Evolutionary conservation across 2,329 filamentous ascomycete genomes (phyloP), one percentile per base, ranked within the genome.

Genomic region (Ophiosphaerella narmari): DNA sequence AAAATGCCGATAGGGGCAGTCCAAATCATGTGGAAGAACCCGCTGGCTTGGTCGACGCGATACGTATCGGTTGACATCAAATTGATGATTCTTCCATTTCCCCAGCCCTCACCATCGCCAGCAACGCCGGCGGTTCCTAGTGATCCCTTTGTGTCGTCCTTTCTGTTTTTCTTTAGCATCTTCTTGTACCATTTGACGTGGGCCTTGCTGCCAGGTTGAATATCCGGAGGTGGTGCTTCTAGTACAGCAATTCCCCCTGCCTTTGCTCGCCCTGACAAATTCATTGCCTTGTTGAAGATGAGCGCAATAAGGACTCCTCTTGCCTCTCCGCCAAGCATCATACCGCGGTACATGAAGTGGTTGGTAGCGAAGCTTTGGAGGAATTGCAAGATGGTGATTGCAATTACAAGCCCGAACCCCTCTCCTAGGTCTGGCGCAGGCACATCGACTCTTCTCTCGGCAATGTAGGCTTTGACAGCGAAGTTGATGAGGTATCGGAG

Each of bases 11-110:
- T 77, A 0, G 93, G 92, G 0, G 90, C 85, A 1, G 90, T 90
- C 94, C 94, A 99, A 18, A 89, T 79, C 77, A 97, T 83, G 71
- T 99, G 94, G 74, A 97, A 93, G 72, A 97, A 82, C 36, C 90
- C 91, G 34, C 84, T 90, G 1, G 91, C 91, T 68, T 91, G 88
- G 64, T 97, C 92, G 52, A 99, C 81, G 59, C 93, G 90, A 73
- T 96, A 95, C 0, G 92, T 95, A 69, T 97, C 93, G 38, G 94
- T 91, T 54, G 90, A 93, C 92, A 97, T 97, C 61, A 97, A 70
- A 60, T 95, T 96, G 68, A 94, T 86, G 44, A 97, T 90, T 55
- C 91, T 86, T 18, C 94, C 94, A 65, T 97, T 97, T 49, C 87
- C 87, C 93, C 93, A 97, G 21, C 93, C 94, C 18, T 84, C 79